These are phyloP conservation scores for Coemansia sp. DNA, from an alignment of 371 early-diverging fungal genomes.

Conservation along the genomic window DNA sequence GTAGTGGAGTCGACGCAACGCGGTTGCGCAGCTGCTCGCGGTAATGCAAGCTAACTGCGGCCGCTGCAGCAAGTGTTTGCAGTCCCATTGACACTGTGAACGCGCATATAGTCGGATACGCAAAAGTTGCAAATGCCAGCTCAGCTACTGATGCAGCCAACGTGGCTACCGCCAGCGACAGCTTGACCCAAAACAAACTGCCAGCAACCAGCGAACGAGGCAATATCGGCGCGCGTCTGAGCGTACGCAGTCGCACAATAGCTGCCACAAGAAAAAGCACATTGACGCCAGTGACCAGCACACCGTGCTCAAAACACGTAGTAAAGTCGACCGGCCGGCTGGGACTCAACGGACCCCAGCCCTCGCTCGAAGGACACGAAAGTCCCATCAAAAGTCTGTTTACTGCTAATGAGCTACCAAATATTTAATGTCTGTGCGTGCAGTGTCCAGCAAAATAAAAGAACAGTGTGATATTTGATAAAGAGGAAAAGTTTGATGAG, in stretches of 20 bases:
- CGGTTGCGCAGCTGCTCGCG: slow-evolving; percentile 65
- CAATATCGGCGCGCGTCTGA: slow-evolving; percentile 13
- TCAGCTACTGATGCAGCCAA: background rate
- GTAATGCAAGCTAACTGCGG: slow-evolving; percentile 63
- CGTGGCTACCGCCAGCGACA: background rate
- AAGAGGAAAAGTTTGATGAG: slow-evolving; percentile 46
- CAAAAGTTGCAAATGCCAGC: background rate
- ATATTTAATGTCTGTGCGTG: slow-evolving; percentile 30
- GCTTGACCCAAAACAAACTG: slow-evolving; percentile 36
- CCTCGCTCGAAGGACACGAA: too few relatives aligned
- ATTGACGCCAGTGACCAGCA: slow-evolving; percentile 19
- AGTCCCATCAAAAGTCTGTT: too few relatives aligned
- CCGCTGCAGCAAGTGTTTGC: slow-evolving; percentile 41
- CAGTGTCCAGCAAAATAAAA: too few relatives aligned
- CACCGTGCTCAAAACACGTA: slow-evolving; percentile 13
- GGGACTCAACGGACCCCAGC: too few relatives aligned
- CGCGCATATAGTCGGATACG: background rate
- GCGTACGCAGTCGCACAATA: slow-evolving; percentile 11
- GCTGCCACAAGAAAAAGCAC: slow-evolving; percentile 45
- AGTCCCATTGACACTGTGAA: slow-evolving; percentile 10
- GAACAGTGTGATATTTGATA: slow-evolving; percentile 3
- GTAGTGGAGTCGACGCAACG: slow-evolving; percentile 64
- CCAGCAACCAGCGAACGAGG: slow-evolving; percentile 24
- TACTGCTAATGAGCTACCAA: too few relatives aligned
- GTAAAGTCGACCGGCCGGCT: too few relatives aligned